Percentiles rank a stretch among this genome's conserved stretches.
Evolutionary conservation across 352 stramenopile genomes (phyloP).

Genomic region (Phytophthora colocasiae): DNA sequence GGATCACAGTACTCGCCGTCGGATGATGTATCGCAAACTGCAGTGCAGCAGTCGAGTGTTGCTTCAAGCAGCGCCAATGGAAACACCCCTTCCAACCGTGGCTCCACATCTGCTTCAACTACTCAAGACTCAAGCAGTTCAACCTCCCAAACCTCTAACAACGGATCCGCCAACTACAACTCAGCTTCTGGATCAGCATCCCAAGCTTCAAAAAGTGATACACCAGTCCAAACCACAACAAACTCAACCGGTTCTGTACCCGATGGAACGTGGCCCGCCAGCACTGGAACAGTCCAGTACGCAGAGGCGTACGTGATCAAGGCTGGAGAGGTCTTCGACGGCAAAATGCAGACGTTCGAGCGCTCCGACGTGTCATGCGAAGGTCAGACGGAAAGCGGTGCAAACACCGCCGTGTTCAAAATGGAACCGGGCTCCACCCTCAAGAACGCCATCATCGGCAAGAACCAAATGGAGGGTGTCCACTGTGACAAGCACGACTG

Average conservation of each 20-base stretch:
- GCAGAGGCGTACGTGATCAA: slow-evolving; percentile 38
- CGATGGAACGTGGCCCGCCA: slow-evolving; percentile 17
- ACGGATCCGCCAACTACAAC: too few relatives aligned
- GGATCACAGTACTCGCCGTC: slow-evolving; percentile 5
- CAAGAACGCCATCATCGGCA: slow-evolving; percentile 29
- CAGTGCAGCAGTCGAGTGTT: slow-evolving; percentile 24
- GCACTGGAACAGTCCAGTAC: slow-evolving; percentile 21
- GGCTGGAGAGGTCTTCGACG: slow-evolving; percentile 34
- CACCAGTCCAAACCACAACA: too few relatives aligned
- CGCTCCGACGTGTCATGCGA: slow-evolving; percentile 50
- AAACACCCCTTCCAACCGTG: too few relatives aligned
- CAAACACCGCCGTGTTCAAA: slow-evolving; percentile 42
- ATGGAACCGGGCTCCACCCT: slow-evolving; percentile 23
- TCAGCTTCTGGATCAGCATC: too few relatives aligned
- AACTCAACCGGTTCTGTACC: too few relatives aligned
- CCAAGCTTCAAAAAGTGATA: too few relatives aligned
- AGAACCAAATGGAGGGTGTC: slow-evolving; percentile 25
- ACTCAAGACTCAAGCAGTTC: too few relatives aligned
- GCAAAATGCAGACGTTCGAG: slow-evolving; percentile 61
- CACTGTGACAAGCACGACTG: slow-evolving; percentile 21
- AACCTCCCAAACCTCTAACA: too few relatives aligned
- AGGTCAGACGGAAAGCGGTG: slow-evolving; percentile 15
- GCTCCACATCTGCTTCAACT: too few relatives aligned
- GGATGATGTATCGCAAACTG: slow-evolving; percentile 19
- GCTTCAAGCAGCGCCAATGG: slow-evolving; percentile 12